Base-by-base conservation (phyloP, 345 rosid genomes). In the Pugionium dolabratum region DNA sequence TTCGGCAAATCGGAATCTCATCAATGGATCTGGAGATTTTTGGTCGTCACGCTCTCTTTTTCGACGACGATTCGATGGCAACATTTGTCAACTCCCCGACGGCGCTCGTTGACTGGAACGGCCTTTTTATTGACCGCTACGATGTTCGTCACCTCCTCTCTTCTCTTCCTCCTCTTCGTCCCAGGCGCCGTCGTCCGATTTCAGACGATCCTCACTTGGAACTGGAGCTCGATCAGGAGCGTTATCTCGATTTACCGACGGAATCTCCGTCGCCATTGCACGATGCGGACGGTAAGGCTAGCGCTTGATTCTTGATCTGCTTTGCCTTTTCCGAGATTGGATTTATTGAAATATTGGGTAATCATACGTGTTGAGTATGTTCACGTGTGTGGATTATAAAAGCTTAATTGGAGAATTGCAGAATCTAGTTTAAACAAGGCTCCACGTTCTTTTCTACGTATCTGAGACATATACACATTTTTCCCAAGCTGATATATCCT, bases 131-230 rank as follows among this genome's bases (percentile, higher is more conserved):
- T 75, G 98, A 93, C 81, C 97, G 98, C 9, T 93, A 93, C 75
- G 97, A 93, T 72, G 97, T 85, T 10, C 98, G 98, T 40, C 98
- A 93, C 75, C 97, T 93, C 73, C 96, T 93, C 73, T 80, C 96
- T 62, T 40, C 83, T 53, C 97, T 82, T 49, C 94, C 87, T 33
- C 95, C 97, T 28, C 87, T 86, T 3, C 96, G 91, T 8, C 71
- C 69, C 36, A 82, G 72, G 70, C 86, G 85, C 60, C 84, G 80
- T 50, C 79, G 79, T 54, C 27, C 66, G 27, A 29, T 32, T 45
- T 75, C 73, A 2, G 79, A 75, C 1, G 85, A 70, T 30, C 54
- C 61, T 49, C 51, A 66, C 51, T 71, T 81, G 59, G 83, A 93
- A 56, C 36, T 84, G 9, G 89, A 93, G 62, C 89, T 93, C 57